Evolutionary conservation across 306 rosid species (phyloP).

Genomic region (Trichosanthes cucumerina): DNA sequence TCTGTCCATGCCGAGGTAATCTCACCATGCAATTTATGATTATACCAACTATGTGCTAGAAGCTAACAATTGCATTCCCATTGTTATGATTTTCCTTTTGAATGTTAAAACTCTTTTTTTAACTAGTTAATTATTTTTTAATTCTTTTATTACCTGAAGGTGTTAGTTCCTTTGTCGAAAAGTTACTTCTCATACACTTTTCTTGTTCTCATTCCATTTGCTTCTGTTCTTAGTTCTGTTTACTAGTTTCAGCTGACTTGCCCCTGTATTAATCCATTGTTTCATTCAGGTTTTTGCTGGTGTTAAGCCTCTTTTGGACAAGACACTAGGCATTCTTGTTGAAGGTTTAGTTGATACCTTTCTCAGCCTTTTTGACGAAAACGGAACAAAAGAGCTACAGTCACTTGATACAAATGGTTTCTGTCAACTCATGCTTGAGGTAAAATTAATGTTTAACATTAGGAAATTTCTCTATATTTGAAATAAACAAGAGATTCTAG

Average conservation of each 20-base stretch:
- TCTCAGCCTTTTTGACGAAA: slow-evolving; percentile 81
- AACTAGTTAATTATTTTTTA: neutral
- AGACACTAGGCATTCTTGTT: slow-evolving; percentile 91
- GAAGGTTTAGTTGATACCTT: slow-evolving; percentile 97
- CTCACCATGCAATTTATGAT: slow-evolving; percentile 8
- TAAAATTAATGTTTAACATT: slow-evolving; percentile 21
- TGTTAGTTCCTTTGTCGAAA: neutral
- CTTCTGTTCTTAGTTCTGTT: neutral
- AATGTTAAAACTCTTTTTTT: neutral
- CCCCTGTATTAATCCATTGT: neutral
- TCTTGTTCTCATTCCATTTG: neutral
- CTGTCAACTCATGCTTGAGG: slow-evolving; percentile 99
- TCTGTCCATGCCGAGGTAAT: slow-evolving; percentile 98
- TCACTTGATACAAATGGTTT: slow-evolving; percentile 80
- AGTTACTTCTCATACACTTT: neutral
- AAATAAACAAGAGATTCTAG: neutral
- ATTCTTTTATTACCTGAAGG: neutral
- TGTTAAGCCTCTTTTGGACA: slow-evolving; percentile 86
- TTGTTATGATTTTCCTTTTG: neutral
- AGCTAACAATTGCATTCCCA: neutral
- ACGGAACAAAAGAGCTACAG: slow-evolving; percentile 53
- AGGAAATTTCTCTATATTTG: neutral
- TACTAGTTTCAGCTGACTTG: neutral
- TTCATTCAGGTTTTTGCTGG: slow-evolving; percentile 84
- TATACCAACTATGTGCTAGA: neutral